Base-by-base conservation (phyloP, 1,284 basidiomycete species). In the Apiotrichum mycotoxinovorans region DNA sequence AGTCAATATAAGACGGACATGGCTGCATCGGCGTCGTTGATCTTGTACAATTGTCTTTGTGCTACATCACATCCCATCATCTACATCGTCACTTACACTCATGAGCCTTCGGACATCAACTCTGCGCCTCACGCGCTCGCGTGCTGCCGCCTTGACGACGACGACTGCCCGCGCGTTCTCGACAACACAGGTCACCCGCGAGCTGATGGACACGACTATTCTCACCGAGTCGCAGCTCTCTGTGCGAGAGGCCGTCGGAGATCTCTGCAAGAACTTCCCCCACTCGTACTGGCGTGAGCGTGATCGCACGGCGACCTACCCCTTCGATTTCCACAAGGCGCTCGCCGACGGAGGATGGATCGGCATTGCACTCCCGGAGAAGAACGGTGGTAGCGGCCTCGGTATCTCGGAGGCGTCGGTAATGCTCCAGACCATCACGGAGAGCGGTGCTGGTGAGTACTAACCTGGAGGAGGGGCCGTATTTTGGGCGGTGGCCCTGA, bases 351-450 rank as follows among this genome's bases (percentile, higher is more conserved):
- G 54, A 40, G 60, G 60, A 0, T 62, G 57, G 54, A 52, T 62
- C 38, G 60, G 60, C 34, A 52, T 62, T 23, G 54, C 60, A 25
- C 57, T 58, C 20, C 60, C 60, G 1, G 60, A 62, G 46, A 44
- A 51, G 40, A 56, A 59, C 26, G 60, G 60, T 37, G 60, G 60
- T 5, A 54, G 52, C 9, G 60, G 60, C 2, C 54, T 62, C 3
- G 60, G 60, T 15, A 38, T 62, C 23, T 38, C 51, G 17, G 60
- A 62, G 52, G 60, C 60, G 10, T 50, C 51, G 8, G 44, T 59
- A 48, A 62, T 62, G 60, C 56, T 62, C 54, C 60, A 62, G 57
- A 59, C 60, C 14, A 59, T 62, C 52, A 58, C 60, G 20, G 60
- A 62, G 57, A 47, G 41, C 12, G 60, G 60, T n/a, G 60, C 57